A percentile compares a stretch with the other conserved stretches of the same genome.
Evolutionary conservation across 1,139 yeast species (phyloP).

Genomic region (Chernovozyma sophiae-reginae): DNA sequence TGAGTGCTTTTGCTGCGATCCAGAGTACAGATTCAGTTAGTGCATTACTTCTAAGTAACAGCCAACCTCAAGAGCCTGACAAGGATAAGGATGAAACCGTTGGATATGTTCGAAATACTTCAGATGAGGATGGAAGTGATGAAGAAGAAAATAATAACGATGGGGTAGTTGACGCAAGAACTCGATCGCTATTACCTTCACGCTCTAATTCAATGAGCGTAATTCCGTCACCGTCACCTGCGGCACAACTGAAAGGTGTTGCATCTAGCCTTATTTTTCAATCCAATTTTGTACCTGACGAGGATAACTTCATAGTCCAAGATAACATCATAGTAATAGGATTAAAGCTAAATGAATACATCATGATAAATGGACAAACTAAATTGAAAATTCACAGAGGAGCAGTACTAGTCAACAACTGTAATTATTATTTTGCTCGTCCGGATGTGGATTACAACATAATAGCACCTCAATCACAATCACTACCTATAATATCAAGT

Average conservation of each 20-base stretch:
- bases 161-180: neutral
- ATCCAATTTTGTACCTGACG: constrained; percentile 31
- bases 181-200: constrained; percentile 8
- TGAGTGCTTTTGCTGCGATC: constrained; percentile 58
- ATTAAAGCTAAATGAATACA: constrained; percentile 40
- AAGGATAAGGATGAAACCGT: constrained; percentile 17
- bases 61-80: constrained; percentile 9
- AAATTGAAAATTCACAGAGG: constrained; percentile 54
- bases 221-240: constrained; percentile 6
- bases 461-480: constrained; percentile 49
- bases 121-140: constrained; percentile 20
- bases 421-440: constrained; percentile 38
- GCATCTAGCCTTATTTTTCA: constrained; percentile 8
- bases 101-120: constrained; percentile 21
- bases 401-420: constrained; percentile 50
- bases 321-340: constrained; percentile 36
- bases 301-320: constrained; percentile 32
- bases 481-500: constrained; percentile 47
- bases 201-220: constrained; percentile 1
- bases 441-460: constrained; percentile 22
- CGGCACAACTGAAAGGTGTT: constrained; percentile 1
- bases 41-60: constrained; percentile 10
- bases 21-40: constrained; percentile 15
- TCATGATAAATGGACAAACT: constrained; percentile 60
- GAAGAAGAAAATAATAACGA: constrained; percentile 8